phyloP scores from a whole-genome alignment of 768 basidiomycete genomes.

The Leccinum rimulosum region DNA sequence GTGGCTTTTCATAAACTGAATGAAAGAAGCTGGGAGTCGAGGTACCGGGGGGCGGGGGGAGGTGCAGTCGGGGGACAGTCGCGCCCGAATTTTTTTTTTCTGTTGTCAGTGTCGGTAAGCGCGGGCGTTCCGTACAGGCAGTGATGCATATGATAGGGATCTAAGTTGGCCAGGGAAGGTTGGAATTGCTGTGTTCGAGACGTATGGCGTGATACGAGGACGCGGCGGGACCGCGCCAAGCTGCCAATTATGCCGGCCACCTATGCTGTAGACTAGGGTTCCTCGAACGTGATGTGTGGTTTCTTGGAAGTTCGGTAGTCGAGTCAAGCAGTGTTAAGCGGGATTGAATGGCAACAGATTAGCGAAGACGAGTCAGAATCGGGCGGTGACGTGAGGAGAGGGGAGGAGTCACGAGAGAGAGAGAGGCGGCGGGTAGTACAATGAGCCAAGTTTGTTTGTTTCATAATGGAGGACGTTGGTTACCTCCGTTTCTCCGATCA shows the following conservation, averaged over 20 bases:
- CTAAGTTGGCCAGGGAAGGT: not conserved
- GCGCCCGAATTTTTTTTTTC: not conserved
- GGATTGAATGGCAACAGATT: not conserved
- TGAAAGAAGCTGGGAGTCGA: not conserved
- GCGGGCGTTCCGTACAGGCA: not conserved
- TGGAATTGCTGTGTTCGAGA: not conserved
- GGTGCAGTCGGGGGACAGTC: not conserved
- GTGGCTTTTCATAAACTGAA: not conserved
- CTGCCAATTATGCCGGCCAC: not conserved
- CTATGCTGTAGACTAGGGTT: not conserved
- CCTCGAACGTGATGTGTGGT: not conserved
- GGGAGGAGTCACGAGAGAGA: not conserved
- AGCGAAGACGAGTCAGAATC: not conserved
- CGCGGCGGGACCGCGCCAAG: not conserved
- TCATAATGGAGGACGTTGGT: slow-evolving; percentile 10
- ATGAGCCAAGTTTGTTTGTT: not conserved
- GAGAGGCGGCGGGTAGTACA: not conserved
- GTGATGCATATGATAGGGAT: not conserved
- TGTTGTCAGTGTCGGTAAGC: not conserved
- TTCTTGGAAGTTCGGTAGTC: not conserved
- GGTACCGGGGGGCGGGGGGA: not conserved
- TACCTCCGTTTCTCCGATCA: slow-evolving; percentile 25
- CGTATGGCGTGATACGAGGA: not conserved
- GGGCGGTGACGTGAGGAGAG: not conserved
- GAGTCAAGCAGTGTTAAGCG: not conserved